Percentiles rank a stretch among this genome's conserved stretches.
phyloP scores from a whole-genome alignment of 2,329 filamentous ascomycete species.

The Atkinsonella hypoxylon region DNA sequence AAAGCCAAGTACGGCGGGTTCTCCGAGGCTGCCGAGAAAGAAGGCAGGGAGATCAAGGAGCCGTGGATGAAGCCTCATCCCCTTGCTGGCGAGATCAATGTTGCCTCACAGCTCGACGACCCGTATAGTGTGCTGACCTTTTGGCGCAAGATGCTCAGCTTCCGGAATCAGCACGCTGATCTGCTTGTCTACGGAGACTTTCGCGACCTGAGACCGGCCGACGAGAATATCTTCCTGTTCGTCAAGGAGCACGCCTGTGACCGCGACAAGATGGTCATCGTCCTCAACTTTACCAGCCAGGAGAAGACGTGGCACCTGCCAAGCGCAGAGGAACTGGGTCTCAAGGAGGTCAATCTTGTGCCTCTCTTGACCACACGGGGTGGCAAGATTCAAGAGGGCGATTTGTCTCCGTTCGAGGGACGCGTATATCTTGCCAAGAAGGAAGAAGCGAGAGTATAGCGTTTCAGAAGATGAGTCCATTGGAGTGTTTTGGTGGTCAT shows the following conservation, averaged over 20 bases:
- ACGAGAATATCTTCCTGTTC: slow-evolving; percentile 17
- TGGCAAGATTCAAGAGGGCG: slow-evolving; percentile 9
- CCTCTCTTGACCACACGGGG: slow-evolving; percentile 17
- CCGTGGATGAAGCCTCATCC: slow-evolving; percentile 24
- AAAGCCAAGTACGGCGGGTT: slow-evolving; percentile 20
- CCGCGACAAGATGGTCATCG: slow-evolving; percentile 15
- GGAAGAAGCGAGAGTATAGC: not conserved
- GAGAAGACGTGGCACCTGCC: slow-evolving; percentile 16
- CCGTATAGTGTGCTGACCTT: slow-evolving; percentile 22
- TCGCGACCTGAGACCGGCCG: slow-evolving; percentile 12
- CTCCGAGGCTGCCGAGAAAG: slow-evolving; percentile 23
- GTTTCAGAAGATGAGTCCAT: not conserved
- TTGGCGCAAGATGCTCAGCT: slow-evolving; percentile 19
- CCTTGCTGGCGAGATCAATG: slow-evolving; percentile 35
- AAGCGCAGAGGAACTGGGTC: slow-evolving; percentile 12
- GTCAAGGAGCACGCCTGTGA: slow-evolving; percentile 17
- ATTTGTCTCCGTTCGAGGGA: slow-evolving; percentile 20
- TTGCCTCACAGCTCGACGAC: slow-evolving; percentile 36
- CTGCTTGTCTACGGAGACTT: slow-evolving; percentile 25
- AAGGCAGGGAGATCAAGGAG: slow-evolving; percentile 15
- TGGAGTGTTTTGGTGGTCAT: too few species aligned
- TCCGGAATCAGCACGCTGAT: slow-evolving; percentile 20
- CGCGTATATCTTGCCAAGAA: slow-evolving; percentile 14
- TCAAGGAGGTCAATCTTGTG: slow-evolving; percentile 11
- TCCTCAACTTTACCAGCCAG: slow-evolving; percentile 21